These are phyloP conservation scores for Prunus armeniaca DNA, from an alignment of 306 rosid species.

Conservation along the genomic window DNA sequence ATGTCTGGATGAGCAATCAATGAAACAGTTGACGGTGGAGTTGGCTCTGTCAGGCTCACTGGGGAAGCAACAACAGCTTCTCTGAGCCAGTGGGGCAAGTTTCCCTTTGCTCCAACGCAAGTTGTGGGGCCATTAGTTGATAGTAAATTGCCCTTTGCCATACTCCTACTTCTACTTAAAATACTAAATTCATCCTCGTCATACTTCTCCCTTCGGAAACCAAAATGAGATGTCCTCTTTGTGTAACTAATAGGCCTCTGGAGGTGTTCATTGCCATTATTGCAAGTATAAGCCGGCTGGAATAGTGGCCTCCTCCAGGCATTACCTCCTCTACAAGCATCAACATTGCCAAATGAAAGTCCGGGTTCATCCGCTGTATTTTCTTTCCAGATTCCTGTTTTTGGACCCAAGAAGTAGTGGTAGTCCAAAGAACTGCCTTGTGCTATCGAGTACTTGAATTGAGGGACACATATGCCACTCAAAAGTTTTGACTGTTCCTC, in stretches of 20 bases:
- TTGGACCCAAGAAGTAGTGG: constrained; percentile 31
- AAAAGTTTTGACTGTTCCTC: constrained; percentile 52
- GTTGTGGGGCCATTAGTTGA: constrained; percentile 31
- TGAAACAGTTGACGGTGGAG: constrained; percentile 24
- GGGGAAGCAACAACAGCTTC: constrained; percentile 46
- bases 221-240: constrained; percentile 26
- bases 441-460: constrained; percentile 34
- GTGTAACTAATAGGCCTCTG: constrained; percentile 30
- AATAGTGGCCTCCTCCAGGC: constrained; percentile 28
- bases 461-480: constrained; percentile 32
- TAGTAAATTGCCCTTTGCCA: constrained; percentile 22
- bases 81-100: constrained; percentile 63
- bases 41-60: constrained; percentile 14
- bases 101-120: constrained; percentile 23
- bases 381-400: constrained; percentile 34
- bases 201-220: constrained; percentile 26
- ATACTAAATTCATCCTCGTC: constrained; percentile 28
- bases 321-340: constrained; percentile 36
- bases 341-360: constrained; percentile 37
- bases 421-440: constrained; percentile 28
- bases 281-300: constrained; percentile 24
- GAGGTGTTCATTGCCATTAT: constrained; percentile 10
- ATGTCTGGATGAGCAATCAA: constrained; percentile 27
- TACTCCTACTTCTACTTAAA: constrained; percentile 24
- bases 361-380: constrained; percentile 30